Evolutionary conservation across 2,329 filamentous ascomycete genomes (phyloP).

Genomic region (Fusarium mexicanum): DNA sequence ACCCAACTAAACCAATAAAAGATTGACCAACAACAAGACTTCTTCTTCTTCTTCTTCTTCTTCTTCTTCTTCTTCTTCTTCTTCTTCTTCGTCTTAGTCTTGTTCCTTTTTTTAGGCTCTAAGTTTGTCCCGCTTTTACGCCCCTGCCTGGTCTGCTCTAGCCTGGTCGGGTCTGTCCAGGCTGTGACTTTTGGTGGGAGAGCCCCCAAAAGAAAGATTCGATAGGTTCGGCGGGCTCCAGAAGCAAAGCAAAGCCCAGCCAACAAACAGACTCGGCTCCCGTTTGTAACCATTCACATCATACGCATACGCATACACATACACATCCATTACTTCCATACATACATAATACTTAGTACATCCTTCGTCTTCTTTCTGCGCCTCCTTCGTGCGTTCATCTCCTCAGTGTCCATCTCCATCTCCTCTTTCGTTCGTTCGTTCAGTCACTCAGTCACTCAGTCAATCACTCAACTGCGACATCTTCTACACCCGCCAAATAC

Average conservation of each 20-base stretch:
- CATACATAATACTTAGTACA: constrained; percentile 4
- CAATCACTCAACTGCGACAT: background rate
- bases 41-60: background rate
- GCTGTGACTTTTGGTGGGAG: constrained; percentile 6
- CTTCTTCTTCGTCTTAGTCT: background rate
- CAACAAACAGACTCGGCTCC: constrained; percentile 17
- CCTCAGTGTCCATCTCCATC: background rate
- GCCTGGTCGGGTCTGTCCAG: background rate
- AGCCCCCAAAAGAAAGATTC: constrained; percentile 20
- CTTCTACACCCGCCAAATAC: background rate
- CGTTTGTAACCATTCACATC: constrained; percentile 4
- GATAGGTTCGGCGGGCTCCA: constrained; percentile 34
- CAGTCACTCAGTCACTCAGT: background rate
- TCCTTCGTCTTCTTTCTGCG: constrained; percentile 4
- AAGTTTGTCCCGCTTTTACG: constrained; percentile 27
- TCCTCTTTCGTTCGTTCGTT: background rate
- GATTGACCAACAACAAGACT: background rate
- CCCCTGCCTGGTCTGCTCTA: constrained; percentile 18
- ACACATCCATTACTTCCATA: background rate
- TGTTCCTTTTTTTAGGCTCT: constrained; percentile 25
- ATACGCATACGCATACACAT: background rate
- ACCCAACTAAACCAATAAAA: background rate
- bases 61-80: background rate
- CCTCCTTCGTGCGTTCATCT: constrained; percentile 21
- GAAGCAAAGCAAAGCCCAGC: background rate